Conservation (phyloP, 495 filamentous ascomycete species). For the Penicillium paxilli region DNA sequence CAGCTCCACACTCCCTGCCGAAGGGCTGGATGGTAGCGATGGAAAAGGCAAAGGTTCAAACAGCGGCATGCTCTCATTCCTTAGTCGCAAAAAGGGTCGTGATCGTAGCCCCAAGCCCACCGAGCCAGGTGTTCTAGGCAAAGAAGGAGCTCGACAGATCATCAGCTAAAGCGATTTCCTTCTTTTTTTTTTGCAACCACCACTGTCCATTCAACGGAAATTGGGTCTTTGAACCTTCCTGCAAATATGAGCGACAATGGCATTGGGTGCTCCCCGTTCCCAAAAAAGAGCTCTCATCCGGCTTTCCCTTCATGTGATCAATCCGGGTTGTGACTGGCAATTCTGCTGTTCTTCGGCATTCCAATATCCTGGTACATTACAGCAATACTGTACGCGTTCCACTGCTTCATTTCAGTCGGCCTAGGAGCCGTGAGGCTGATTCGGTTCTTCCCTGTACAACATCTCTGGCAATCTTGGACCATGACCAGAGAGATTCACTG, state of each 20-base stretch:
- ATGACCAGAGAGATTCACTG: not conserved
- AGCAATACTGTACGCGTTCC: constrained; percentile 1
- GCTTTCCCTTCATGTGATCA: not conserved
- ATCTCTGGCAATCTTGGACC: not conserved
- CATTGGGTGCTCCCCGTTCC: not conserved
- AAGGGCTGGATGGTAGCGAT: constrained; percentile 49
- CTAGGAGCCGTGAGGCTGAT: not conserved
- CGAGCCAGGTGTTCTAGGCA: constrained; percentile 89
- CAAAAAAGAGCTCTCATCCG: not conserved
- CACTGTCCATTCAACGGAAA: not conserved
- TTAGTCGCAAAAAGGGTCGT: constrained; percentile 83
- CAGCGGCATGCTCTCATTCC: constrained; percentile 85
- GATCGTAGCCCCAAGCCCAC: constrained; percentile 92
- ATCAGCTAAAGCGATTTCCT: constrained; percentile 42
- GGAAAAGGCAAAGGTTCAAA: constrained; percentile 51
- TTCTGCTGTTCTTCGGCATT: not conserved
- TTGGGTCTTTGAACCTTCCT: not conserved
- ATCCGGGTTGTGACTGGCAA: not conserved
- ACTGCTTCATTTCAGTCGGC: not conserved
- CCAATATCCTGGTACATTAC: not conserved
- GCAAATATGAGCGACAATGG: not conserved
- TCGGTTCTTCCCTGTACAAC: not conserved
- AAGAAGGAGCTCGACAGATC: constrained; percentile 80
- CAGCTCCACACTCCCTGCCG: constrained; percentile 72
- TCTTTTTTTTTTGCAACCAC: not conserved